Base-by-base conservation (phyloP, 169 alveolate species). In the Plasmodium knowlesi region DNA sequence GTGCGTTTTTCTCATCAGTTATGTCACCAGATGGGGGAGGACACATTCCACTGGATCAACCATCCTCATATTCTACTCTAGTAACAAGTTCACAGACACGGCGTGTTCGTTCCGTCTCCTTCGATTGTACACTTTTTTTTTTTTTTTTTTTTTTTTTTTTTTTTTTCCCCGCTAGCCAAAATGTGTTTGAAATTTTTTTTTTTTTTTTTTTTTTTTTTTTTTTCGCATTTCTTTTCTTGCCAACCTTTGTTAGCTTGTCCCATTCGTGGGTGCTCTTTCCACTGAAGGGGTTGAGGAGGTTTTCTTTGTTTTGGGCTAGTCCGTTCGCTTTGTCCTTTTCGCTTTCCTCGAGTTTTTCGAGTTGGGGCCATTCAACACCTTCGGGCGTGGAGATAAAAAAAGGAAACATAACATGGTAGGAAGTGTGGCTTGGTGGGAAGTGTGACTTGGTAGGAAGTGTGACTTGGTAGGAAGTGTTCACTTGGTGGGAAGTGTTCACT, bases 221-320 rank as follows among this genome's bases (percentile, higher is more conserved):
- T 12, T 71, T 22, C 41, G 71, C 3, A 22, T 28, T 10, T 28
- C 57, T 10, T 43, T 43, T 50, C 6, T 0, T 41, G 54, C 30
- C 8, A 72, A 53, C 93, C 79, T 84, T 72, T 25, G 93, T 46
- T 72, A 84, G 46, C 37, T 84, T 32, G 43, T 72, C 43, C 93
- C 93, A 84, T 9, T 84, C 93, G 78, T 84, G 74, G 78, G 73
- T 53, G 57, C 93, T 84, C n/a, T 84, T 84, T 25, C 93, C 93
- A 32, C 61, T 53, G 39, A 84, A 84, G n/a, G 93, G 93, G 34
- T 84, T 84, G 12, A 84, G 54, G 1, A 84, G 37, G 28, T 84
- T 73, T 12, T 53, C 78, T 5, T 73, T 74, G 5, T 50, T 32
- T 84, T 72, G 39, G 3, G 32, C 16, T 61, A 30, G n/a, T 22